Conservation (phyloP, 2,329 filamentous ascomycete species). For the Trichophyton benhamiae region DNA sequence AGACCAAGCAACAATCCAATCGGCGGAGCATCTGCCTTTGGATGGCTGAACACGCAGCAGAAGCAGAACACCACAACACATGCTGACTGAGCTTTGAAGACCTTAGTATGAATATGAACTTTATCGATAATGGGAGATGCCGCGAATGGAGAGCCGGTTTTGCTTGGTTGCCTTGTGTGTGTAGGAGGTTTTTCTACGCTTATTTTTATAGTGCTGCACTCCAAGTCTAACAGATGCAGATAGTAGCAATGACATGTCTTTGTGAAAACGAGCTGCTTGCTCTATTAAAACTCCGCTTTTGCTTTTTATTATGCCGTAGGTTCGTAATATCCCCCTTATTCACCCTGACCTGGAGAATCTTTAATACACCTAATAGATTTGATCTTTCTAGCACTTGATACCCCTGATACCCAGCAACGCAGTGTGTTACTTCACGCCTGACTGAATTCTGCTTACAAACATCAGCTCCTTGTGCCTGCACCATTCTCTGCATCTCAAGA, state of each 20-base stretch:
- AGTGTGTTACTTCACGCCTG: too few relatives aligned
- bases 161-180: background rate
- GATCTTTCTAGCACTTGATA: too few relatives aligned
- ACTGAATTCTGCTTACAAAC: too few relatives aligned
- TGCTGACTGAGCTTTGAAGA: background rate
- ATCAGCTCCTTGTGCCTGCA: too few relatives aligned
- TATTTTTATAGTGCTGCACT: background rate
- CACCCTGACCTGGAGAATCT: too few relatives aligned
- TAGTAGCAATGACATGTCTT: background rate
- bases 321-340: background rate
- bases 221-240: background rate
- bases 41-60: slow-evolving; percentile 11
- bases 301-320: background rate
- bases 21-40: slow-evolving; percentile 14
- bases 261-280: background rate
- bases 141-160: background rate
- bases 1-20: slow-evolving; percentile 66
- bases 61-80: background rate
- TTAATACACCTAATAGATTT: too few relatives aligned
- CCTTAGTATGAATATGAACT: background rate
- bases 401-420: too few relatives aligned
- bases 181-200: background rate
- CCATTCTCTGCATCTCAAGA: too few relatives aligned
- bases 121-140: background rate
- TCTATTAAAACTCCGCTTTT: background rate